Base-by-base conservation (phyloP, 805 yeast species). In the Debaryomyces tyrocola region DNA sequence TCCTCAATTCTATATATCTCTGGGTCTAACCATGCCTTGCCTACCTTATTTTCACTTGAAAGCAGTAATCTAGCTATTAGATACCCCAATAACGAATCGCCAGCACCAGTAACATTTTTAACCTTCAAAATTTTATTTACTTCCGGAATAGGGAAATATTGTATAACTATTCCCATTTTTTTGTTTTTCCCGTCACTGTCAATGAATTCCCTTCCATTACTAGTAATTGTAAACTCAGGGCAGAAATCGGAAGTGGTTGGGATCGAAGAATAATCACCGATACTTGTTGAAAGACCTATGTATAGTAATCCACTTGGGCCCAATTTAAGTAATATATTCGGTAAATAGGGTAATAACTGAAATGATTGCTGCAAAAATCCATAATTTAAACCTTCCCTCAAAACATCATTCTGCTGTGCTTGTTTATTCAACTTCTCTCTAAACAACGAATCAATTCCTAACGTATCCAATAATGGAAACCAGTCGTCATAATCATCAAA, bases 61-160 rank as follows among this genome's bases (percentile, higher is more conserved):
- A 38, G 34, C 24, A 45, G 42, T 17, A 67, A 39, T 14, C 58
- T 49, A 2, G 83, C 67, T 10, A 80, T 60, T 18, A 90, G 51
- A 21, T 75, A 80, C 0, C 96, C 96, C 24, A 82, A 75, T 37
- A 90, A 71, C 0, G 94, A 76, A 63, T 90, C 96, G 9, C 96
- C 97, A 0, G 96, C 96, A 2, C 96, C 97, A 8, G 92, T 88
- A 28, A 87, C 96, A 53, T 84, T 87, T 24, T 64, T 66, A 10
- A 85, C 74, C 0, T 62, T 58, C 2, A 69, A 59, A 18, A 56
- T 43, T 18, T 53, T 46, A 36, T 63, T 66, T 48, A 63, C 66
- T 20, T 39, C 14, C 0, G 78, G 71, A 2, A 77, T 65, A 0
- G 79, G 75, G 60, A 76, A 85, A 59, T 86, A 84, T 55, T 87